These are phyloP conservation scores for Hymenotorrendiella dingleyae DNA, from an alignment of 2,329 filamentous ascomycete genomes.

Conservation along the genomic window DNA sequence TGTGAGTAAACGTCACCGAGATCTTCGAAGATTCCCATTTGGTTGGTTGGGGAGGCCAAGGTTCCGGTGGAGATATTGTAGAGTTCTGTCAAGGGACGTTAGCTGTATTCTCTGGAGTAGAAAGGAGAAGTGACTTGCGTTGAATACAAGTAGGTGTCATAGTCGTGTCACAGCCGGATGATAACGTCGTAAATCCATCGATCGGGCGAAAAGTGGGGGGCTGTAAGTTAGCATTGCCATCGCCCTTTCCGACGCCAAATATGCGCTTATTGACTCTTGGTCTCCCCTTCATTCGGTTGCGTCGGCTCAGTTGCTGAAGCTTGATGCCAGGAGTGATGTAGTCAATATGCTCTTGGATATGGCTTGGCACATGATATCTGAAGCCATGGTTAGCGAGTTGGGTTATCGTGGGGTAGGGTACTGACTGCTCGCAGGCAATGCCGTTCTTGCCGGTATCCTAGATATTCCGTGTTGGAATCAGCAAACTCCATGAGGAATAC, in stretches of 20 bases:
- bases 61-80: slow-evolving; percentile 27
- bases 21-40: slow-evolving; percentile 48
- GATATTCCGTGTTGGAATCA: no score
- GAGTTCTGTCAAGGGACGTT: slow-evolving; percentile 36
- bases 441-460: slow-evolving; percentile 41
- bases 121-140: no score
- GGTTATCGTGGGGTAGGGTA: no score
- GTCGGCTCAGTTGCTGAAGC: slow-evolving; percentile 38
- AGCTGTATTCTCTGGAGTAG: no score
- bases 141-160: slow-evolving; percentile 38
- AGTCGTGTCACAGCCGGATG: slow-evolving; percentile 25
- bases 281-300: slow-evolving; percentile 24
- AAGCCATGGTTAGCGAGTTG: no score
- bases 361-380: slow-evolving; percentile 24
- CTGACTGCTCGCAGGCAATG: slow-evolving; percentile 22
- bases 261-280: slow-evolving; percentile 13
- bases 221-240: slow-evolving; percentile 6
- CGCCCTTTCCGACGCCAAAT: slow-evolving; percentile 13
- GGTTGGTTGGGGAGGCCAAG: slow-evolving; percentile 11
- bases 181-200: slow-evolving; percentile 2
- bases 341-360: slow-evolving; percentile 26
- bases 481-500: no score
- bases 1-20: slow-evolving; percentile 47
- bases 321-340: slow-evolving; percentile 28
- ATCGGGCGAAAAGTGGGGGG: slow-evolving; percentile 6